Evolutionary conservation across 257 asterid species (phyloP).

Genomic region (Coffea canephora): DNA sequence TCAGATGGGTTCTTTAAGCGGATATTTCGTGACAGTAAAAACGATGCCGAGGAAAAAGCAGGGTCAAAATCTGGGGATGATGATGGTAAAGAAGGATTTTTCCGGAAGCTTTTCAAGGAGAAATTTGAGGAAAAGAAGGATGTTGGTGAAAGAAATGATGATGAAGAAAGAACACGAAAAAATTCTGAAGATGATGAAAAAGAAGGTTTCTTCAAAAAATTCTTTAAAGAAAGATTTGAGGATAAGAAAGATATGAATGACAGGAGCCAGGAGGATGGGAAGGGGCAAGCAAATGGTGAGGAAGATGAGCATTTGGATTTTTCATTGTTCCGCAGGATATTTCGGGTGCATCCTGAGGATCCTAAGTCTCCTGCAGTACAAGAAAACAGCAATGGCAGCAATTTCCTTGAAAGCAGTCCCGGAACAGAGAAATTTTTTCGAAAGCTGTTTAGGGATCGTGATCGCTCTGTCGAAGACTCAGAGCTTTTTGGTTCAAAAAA

Average conservation of each 20-base stretch:
- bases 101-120: conserved; percentile 74
- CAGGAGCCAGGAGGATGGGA: conserved; percentile 49
- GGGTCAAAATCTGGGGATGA: conserved; percentile 60
- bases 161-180: conserved; percentile 50
- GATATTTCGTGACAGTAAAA: conserved; percentile 66
- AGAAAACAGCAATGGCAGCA: conserved; percentile 40
- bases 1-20: conserved; percentile 42
- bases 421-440: conserved; percentile 87
- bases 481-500: conserved; percentile 77
- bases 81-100: conserved; percentile 75
- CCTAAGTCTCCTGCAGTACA: conserved; percentile 44
- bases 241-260: conserved; percentile 59
- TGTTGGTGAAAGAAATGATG: conserved; percentile 49
- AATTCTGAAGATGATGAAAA: conserved; percentile 65
- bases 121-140: conserved; percentile 75
- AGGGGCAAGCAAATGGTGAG: conserved; percentile 54
- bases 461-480: conserved; percentile 89
- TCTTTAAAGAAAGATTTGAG: conserved; percentile 74
- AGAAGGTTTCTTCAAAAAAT: conserved; percentile 77
- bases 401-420: conserved; percentile 77
- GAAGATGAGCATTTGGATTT: conserved; percentile 73
- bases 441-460: conserved; percentile 87
- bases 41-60: conserved; percentile 57
- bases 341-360: conserved; percentile 90
- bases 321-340: conserved; percentile 61